phyloP scores from a whole-genome alignment of 1,284 basidiomycete genomes.

The Xanthoconium separans region DNA sequence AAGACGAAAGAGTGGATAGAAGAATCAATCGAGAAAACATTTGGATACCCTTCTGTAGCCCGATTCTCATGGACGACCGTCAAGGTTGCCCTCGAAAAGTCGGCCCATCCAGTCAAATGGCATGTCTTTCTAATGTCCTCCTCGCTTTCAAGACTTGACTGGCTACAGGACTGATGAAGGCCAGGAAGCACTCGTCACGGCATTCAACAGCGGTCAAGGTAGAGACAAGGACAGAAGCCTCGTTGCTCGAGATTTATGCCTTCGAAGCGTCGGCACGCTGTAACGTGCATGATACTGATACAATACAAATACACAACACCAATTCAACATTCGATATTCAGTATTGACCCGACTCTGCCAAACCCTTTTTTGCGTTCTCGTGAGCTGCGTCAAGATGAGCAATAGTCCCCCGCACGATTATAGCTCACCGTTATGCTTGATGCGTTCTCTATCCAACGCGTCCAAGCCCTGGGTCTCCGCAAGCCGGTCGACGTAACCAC shows the following conservation, averaged over 20 bases:
- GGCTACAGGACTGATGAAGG: conserved; percentile 75
- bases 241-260: conserved; percentile 68
- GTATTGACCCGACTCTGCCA: conserved; percentile 15
- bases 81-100: conserved; percentile 83
- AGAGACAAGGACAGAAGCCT: conserved; percentile 68
- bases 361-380: neutral
- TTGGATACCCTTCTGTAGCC: conserved; percentile 89
- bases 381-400: conserved; percentile 16
- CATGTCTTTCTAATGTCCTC: conserved; percentile 33
- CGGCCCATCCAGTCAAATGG: conserved; percentile 80
- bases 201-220: conserved; percentile 67
- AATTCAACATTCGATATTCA: conserved; percentile 3
- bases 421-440: conserved; percentile 24
- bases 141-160: conserved; percentile 1
- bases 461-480: conserved; percentile 29
- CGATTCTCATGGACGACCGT: conserved; percentile 97
- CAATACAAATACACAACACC: neutral
- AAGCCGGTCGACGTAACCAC: conserved; percentile 26
- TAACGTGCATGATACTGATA: conserved; percentile 26
- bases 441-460: conserved; percentile 12
- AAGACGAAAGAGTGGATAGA: conserved; percentile 89
- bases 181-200: conserved; percentile 71
- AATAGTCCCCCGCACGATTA: neutral
- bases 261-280: conserved; percentile 60
- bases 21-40: conserved; percentile 79